Conservation (phyloP, 371 early-diverging fungal genomes). For the Mucor indicus region DNA sequence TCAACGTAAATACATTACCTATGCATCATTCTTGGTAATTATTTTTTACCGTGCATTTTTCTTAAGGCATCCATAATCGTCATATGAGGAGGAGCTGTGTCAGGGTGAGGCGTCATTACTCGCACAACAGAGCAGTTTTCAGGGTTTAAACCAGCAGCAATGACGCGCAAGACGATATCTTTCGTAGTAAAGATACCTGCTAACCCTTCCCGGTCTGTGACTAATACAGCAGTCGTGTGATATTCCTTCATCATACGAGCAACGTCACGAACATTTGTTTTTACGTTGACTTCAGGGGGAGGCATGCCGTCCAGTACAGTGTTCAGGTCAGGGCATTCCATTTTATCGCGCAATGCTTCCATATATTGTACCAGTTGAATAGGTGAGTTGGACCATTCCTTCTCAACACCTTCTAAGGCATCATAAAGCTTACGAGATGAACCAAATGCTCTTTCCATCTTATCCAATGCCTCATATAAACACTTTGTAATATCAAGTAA, state of each 20-base stretch:
- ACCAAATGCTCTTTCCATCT: constrained; percentile 91
- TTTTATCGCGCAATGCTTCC: constrained; percentile 65
- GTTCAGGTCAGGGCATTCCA: constrained; percentile 81
- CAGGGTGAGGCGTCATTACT: constrained; percentile 94
- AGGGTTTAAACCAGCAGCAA: constrained; percentile 87
- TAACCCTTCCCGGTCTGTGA: constrained; percentile 72
- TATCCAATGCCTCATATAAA: constrained; percentile 91
- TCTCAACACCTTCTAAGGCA: constrained; percentile 92
- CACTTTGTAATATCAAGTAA: constrained; percentile 94
- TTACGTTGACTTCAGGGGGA: constrained; percentile 65
- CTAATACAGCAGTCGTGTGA: constrained; percentile 84
- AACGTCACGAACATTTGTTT: constrained; percentile 84
- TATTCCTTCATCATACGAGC: constrained; percentile 80
- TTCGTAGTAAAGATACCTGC: constrained; percentile 86
- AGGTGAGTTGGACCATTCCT: constrained; percentile 66
- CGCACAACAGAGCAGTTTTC: constrained; percentile 82
- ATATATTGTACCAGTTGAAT: constrained; percentile 41
- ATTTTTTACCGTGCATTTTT: constrained; percentile 75
- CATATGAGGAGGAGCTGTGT: constrained; percentile 72
- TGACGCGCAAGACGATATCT: constrained; percentile 89
- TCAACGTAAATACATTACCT: not conserved
- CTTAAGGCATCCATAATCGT: constrained; percentile 85
- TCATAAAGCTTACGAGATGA: constrained; percentile 84
- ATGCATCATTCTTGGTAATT: not conserved
- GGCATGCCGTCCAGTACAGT: constrained; percentile 62